Evolutionary conservation across 371 early-diverging fungal species (phyloP), one percentile per base, ranked within the genome.

Genomic region (Conidiobolus incongruus): DNA sequence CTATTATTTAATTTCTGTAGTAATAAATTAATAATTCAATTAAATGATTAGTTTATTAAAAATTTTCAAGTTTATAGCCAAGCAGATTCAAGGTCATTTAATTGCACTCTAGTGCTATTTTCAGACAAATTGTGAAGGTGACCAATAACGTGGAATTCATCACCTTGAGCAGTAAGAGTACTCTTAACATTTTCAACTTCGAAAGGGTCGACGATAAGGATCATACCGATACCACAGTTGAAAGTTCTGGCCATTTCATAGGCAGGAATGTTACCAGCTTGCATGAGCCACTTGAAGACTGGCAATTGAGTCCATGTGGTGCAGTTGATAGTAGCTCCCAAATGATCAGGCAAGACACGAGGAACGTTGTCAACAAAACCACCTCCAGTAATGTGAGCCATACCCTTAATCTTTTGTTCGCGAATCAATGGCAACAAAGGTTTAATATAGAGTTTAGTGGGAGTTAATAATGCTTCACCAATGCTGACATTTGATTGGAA

Each of bases 211-310:
- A 83, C 87, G 21, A 93, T 72, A 2, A 93, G 55, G 23, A 92
- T 78, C 94, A 96, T 91, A 49, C 96, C 96, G 45, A 94, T 81
- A 52, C 96, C 96, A 60, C 94, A 93, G 72, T 96, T 96, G 67
- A 96, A 96, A 0, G 96, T 94, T 42, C 93, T 71, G 7, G 86
- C 73, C 75, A 96, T 75, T 59, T 95, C 96, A 45, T 59, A 4
- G 22, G 20, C 31, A 17, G 74, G 70, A n/a, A 87, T 66, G 44
- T 76, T 72, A 45, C 96, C 96, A 7, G 78, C 68, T 46, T 65
- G 53, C 68, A 84, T 82, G 47, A 92, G 56, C 94, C 94, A 96
- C 52, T 73, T 70, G 70, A 96, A 96, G 41, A 94, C 81, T n/a
- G 77, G 66, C 16, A 82, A 83, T 46, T 91, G 65, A 32, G 68